Evolutionary conservation across 306 rosid genomes (phyloP).

Genomic region (Dryas octopetala): DNA sequence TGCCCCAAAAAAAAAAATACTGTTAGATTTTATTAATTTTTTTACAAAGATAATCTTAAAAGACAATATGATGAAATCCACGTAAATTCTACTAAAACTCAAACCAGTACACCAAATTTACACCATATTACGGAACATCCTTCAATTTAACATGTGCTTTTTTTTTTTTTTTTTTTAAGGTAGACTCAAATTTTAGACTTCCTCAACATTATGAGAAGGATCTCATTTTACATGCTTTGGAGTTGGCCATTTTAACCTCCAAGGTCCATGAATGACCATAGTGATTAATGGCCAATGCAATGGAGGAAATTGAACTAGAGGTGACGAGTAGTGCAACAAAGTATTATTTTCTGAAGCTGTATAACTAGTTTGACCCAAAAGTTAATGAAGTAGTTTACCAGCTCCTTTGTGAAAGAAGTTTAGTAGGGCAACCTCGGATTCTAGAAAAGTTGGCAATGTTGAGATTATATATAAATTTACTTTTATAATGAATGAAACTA

Average conservation of each 20-base stretch:
- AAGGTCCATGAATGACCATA: not conserved
- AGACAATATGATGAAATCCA: no score
- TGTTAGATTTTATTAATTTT: no score
- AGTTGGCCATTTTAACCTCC: not conserved
- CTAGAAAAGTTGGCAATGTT: conserved; percentile 41
- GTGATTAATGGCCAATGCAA: no score
- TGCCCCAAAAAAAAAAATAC: no score
- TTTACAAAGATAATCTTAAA: no score
- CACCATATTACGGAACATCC: no score
- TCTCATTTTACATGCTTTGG: not conserved
- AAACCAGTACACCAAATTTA: no score
- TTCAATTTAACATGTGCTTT: no score
- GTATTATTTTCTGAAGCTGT: conserved; percentile 16
- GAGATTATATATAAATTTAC: not conserved
- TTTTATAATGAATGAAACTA: conserved; percentile 17
- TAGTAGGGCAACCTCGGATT: conserved; percentile 61
- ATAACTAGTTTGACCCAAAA: conserved; percentile 34
- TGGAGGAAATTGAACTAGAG: not conserved
- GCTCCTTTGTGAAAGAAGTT: conserved; percentile 20
- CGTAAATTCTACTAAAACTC: no score
- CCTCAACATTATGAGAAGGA: not conserved
- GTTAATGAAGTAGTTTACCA: conserved; percentile 22
- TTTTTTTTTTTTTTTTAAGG: no score
- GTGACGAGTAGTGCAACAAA: not conserved
- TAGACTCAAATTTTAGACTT: no score